Evolutionary conservation across 1,139 yeast genomes (phyloP), one percentile per base, ranked within the genome.

Genomic region (Barnettozyma hawaiiensis): DNA sequence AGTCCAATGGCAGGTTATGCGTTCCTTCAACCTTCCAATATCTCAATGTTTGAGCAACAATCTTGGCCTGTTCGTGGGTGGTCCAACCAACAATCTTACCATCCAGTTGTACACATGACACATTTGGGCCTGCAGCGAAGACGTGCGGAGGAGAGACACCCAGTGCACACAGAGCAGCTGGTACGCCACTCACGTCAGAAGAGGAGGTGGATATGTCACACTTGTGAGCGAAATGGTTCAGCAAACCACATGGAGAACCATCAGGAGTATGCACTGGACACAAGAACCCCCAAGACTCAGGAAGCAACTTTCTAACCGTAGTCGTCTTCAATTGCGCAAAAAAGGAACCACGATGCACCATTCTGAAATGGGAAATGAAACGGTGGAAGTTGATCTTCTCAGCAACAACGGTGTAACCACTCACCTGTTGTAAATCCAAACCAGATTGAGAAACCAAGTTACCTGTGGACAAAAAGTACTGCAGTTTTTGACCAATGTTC

Each of bases 241-340:
- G 73, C 63, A 92, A 73, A 69, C 99, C 99, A 82, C 99, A 92
- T 19, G 99, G 99, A 40, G 97, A 85, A 58, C 99, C 99, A 84
- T 92, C 99, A 3, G 99, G 99, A 14, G 99, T 92, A 67, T 92
- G 98, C 15, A 94, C 98, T 18, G 99, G 98, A 70, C 99, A 94
- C 56, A 94, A 69, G 74, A 92, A 94, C 6, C 97, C 97, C 99
- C 99, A 92, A 1, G 96, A 85, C 66, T 92, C 99, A 0, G 99
- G 99, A 47, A 92, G 74, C 59, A 92, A 73, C 64, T 92, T 92
- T 71, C 99, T 81, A 41, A 92, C 99, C 1, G 98, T 85, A 22
- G 98, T 94, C 31, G 98, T 92, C 64, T 94, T 92, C 67, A 92
- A 76, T 66, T 92, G 96, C 35, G 99, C 97, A 64, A 92, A 92